Evolutionary conservation across 1,139 yeast genomes (phyloP).

Genomic region (Candida sojae): DNA sequence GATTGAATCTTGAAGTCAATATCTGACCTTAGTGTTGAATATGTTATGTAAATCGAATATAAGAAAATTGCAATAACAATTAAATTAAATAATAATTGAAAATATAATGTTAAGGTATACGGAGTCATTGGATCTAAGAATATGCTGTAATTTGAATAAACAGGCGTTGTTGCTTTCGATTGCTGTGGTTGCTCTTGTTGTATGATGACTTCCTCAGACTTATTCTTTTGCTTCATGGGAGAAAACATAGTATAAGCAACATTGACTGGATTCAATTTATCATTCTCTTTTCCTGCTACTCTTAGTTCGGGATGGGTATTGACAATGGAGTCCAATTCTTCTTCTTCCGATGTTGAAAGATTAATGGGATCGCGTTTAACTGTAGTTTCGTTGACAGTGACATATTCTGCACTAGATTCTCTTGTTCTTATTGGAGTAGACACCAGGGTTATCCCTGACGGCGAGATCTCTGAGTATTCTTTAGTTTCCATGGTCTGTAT

Average conservation of each 20-base stretch:
- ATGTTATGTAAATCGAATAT: constrained; percentile 55
- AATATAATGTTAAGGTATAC: constrained; percentile 65
- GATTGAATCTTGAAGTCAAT: constrained; percentile 68
- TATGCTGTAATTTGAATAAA: constrained; percentile 3
- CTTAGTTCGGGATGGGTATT: constrained; percentile 35
- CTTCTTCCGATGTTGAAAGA: background rate
- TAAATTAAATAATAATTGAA: constrained; percentile 70
- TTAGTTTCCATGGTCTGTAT: background rate
- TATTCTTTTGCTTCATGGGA: constrained; percentile 20
- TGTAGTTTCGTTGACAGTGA: constrained; percentile 5
- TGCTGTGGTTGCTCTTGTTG: constrained; percentile 9
- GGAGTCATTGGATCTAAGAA: constrained; percentile 37
- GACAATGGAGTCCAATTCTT: constrained; percentile 18
- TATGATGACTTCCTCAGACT: constrained; percentile 18
- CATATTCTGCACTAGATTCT: constrained; percentile 3
- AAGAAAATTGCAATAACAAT: constrained; percentile 56
- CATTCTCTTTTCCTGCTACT: constrained; percentile 27
- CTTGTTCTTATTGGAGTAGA: constrained; percentile 9
- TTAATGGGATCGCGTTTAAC: constrained; percentile 10
- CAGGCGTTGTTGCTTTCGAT: constrained; percentile 3
- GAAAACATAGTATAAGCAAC: constrained; percentile 48
- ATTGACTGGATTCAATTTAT: constrained; percentile 38
- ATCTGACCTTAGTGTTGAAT: constrained; percentile 67
- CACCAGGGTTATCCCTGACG: constrained; percentile 10
- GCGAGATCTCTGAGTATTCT: constrained; percentile 10